Evolutionary conservation across 2,329 filamentous ascomycete genomes (phyloP).

Genomic region (Rhinocladiella mackenziei): DNA sequence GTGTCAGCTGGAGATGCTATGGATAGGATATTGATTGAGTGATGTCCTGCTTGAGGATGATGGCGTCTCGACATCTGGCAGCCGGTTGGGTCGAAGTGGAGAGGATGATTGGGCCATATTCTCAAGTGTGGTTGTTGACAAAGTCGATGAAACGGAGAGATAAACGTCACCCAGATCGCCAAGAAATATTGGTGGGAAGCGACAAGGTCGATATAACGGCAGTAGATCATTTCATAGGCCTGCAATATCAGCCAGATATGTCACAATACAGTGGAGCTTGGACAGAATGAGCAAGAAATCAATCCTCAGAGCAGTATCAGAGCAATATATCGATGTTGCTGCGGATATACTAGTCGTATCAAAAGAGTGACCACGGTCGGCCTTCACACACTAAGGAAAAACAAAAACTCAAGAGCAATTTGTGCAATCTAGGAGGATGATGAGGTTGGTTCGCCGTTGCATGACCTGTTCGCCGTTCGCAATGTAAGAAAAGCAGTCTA

Average conservation of each 20-base stretch:
- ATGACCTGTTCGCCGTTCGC: conserved; percentile 16
- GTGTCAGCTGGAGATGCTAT: conserved; percentile 26
- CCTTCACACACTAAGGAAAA: neutral
- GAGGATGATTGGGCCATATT: neutral
- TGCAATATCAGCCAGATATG: too few relatives aligned
- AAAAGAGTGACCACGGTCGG: conserved; percentile 15
- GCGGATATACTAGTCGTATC: conserved; percentile 13
- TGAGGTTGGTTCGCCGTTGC: neutral
- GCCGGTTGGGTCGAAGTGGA: too few relatives aligned
- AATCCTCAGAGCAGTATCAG: too few relatives aligned
- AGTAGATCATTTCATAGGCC: too few relatives aligned
- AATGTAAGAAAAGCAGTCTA: conserved; percentile 26
- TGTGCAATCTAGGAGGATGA: conserved; percentile 16
- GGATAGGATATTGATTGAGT: conserved; percentile 23
- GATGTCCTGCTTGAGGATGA: conserved; percentile 22
- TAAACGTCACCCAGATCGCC: too few relatives aligned
- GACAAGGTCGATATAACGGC: too few relatives aligned
- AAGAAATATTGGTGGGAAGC: too few relatives aligned
- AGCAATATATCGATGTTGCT: conserved; percentile 12
- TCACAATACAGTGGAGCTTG: too few relatives aligned
- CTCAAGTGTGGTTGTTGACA: too few relatives aligned
- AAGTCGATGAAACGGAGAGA: too few relatives aligned
- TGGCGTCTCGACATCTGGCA: too few relatives aligned
- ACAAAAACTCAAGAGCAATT: conserved; percentile 1
- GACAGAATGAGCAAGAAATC: too few relatives aligned